Evolutionary conservation across 2,329 filamentous ascomycete species (phyloP).

Genomic region (Fusarium oxysporum): DNA sequence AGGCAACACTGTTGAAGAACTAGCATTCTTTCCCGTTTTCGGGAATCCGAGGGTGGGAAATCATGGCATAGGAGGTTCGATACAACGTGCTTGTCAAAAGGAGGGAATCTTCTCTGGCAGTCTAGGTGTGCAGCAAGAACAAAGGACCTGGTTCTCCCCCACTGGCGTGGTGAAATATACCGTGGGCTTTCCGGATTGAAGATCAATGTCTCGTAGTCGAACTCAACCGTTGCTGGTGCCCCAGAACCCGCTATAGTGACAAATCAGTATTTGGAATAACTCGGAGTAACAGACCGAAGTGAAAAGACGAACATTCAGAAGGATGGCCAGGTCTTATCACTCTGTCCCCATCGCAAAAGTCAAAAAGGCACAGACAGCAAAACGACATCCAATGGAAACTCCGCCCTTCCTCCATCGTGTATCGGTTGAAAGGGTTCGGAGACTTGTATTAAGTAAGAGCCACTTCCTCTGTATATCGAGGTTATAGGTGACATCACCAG

Average conservation of each 20-base stretch:
- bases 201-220: slow-evolving; percentile 1
- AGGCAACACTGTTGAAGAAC: not conserved
- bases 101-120: not conserved
- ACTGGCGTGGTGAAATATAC: slow-evolving; percentile 8
- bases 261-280: not conserved
- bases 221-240: not conserved
- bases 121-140: not conserved
- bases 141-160: not conserved
- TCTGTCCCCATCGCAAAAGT: slow-evolving; percentile 2
- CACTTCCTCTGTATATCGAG: not conserved
- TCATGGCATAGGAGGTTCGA: not conserved
- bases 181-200: slow-evolving; percentile 4
- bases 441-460: too few relatives aligned
- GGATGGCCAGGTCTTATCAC: not conserved
- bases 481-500: not conserved
- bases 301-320: not conserved
- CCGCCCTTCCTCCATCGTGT: not conserved
- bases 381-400: not conserved
- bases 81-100: not conserved
- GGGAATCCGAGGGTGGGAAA: not conserved
- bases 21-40: not conserved
- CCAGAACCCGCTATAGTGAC: not conserved
- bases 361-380: slow-evolving; percentile 23
- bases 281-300: not conserved
- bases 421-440: not conserved